Conservation (phyloP, 2,329 filamentous ascomycete genomes). For the Grosmannia clavigera region DNA sequence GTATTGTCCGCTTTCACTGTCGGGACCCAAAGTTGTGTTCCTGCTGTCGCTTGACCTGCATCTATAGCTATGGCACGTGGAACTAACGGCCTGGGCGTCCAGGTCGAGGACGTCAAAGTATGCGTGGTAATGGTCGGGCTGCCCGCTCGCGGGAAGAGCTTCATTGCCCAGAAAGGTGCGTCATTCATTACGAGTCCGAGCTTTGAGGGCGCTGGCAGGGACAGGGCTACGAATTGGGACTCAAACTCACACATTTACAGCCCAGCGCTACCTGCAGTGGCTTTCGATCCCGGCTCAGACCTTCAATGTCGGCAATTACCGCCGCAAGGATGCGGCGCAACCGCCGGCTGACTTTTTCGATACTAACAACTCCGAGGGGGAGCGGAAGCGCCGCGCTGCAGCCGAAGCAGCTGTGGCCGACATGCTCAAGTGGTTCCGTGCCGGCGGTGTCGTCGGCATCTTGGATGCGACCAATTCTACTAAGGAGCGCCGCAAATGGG, state of each 20-base stretch:
- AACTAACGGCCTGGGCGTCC: conserved; percentile 58
- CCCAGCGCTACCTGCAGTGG: conserved; percentile 91
- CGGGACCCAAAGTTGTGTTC: too few species aligned
- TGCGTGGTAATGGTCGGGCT: conserved; percentile 98
- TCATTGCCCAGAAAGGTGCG: conserved; percentile 92
- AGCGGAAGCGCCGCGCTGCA: conserved; percentile 74
- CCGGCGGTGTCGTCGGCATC: conserved; percentile 83
- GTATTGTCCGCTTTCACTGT: too few species aligned
- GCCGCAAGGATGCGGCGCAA: conserved; percentile 77
- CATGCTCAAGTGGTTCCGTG: conserved; percentile 86
- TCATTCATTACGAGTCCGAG: conserved; percentile 2
- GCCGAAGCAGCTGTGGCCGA: conserved; percentile 86
- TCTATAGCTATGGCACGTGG: conserved; percentile 29
- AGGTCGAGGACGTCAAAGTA: conserved; percentile 92
- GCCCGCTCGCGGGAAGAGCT: conserved; percentile 89
- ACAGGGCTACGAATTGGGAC: background rate
- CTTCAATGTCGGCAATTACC: conserved; percentile 96
- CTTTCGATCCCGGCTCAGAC: conserved; percentile 86
- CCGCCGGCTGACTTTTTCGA: conserved; percentile 95
- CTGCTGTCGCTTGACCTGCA: background rate
- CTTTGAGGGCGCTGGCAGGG: background rate
- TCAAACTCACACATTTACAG: conserved; percentile 30
- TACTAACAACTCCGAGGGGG: conserved; percentile 76
- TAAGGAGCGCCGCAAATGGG: conserved; percentile 80
- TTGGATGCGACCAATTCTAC: conserved; percentile 96